Conservation (phyloP, 345 rosid species). For the Angophora floribunda region DNA sequence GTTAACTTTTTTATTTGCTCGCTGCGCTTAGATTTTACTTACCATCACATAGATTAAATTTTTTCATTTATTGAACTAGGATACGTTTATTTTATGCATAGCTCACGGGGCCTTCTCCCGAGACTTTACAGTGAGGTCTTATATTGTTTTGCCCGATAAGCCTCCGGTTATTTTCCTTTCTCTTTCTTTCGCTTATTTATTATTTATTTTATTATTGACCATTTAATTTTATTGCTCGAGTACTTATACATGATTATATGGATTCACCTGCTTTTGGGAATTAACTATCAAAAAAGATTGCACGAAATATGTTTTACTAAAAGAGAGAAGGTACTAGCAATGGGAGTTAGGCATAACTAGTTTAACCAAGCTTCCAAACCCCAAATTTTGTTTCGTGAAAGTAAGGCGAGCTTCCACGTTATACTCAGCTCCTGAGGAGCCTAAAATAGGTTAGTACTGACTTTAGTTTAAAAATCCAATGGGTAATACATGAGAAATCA, state of each 20-base stretch:
- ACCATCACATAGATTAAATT: not conserved
- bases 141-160: not conserved
- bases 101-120: not conserved
- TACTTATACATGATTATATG: not conserved
- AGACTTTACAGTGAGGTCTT: not conserved
- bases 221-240: not conserved
- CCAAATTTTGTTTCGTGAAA: not conserved
- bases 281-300: not conserved
- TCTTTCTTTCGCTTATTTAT: not conserved
- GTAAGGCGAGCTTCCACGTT: not conserved
- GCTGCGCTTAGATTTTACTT: not conserved
- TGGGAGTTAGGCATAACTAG: not conserved
- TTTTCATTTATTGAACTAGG: not conserved
- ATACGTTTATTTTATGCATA: accelerated
- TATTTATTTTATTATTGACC: not conserved
- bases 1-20: not conserved
- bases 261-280: not conserved
- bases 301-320: not conserved
- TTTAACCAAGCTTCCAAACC: not conserved
- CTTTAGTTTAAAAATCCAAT: not conserved
- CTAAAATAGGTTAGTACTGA: not conserved
- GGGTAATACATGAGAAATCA: not conserved
- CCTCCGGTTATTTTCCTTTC: not conserved
- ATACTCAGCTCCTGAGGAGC: not conserved
- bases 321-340: not conserved